phyloP scores from a whole-genome alignment of 75 land plant species.

The Ceratopteris richardii region DNA sequence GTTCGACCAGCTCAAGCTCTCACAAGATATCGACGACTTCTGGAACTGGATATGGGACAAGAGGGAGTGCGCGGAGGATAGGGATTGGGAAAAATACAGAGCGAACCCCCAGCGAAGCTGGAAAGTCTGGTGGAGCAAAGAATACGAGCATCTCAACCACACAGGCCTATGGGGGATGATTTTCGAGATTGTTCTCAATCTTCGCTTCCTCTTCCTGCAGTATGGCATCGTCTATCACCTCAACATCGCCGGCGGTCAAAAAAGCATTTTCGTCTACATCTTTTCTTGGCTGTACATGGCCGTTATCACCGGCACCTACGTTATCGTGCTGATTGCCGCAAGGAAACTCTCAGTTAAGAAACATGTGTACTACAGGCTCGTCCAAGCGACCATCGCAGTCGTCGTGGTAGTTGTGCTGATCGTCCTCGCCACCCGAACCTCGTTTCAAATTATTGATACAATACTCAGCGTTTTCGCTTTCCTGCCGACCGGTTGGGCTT shows the following conservation, averaged over 20 bases:
- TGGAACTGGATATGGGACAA: constrained; percentile 74
- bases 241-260: constrained; percentile 11
- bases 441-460: constrained; percentile 21
- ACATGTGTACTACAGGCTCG: constrained; percentile 18
- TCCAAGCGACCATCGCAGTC: constrained; percentile 15
- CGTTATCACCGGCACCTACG: constrained; percentile 9
- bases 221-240: constrained; percentile 38
- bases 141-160: constrained; percentile 21
- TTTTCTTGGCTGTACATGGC: constrained; percentile 25
- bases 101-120: constrained; percentile 30
- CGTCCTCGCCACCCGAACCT: constrained; percentile 10
- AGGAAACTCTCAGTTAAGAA: constrained; percentile 10
- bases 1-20: constrained; percentile 83
- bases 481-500: constrained; percentile 90
- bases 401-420: constrained; percentile 11
- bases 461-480: constrained; percentile 46
- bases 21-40: constrained; percentile 80
- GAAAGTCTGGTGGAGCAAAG: constrained; percentile 38
- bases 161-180: constrained; percentile 31
- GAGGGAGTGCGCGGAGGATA: constrained; percentile 24
- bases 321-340: constrained; percentile 8
- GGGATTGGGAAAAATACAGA: constrained; percentile 1
- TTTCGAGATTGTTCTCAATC: constrained; percentile 20
- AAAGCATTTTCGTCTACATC: constrained; percentile 27
- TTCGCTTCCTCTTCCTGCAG: constrained; percentile 35